Base-by-base conservation (phyloP, 2,329 filamentous ascomycete species). In the Gaeumannomyces sp. region DNA sequence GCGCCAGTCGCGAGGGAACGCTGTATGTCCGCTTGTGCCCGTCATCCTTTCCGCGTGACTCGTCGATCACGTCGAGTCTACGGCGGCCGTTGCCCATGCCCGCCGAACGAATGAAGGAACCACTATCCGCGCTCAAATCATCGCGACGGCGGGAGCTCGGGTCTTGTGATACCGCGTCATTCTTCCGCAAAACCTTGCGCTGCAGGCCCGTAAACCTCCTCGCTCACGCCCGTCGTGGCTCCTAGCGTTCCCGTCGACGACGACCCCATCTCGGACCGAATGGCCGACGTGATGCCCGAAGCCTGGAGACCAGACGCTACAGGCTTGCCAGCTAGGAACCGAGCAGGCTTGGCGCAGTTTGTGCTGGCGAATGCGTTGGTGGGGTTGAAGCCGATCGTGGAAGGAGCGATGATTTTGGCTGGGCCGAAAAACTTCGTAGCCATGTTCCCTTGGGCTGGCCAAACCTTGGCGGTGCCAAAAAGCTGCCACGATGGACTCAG, bases 221-320 rank as follows among this genome's bases (percentile, higher is more conserved):
- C 97, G 80, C 93, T 98, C 38, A 94, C 90, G 64, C 92, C 92
- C 59, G 92, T 92, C 72, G 96, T 96, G 58, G 89, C 87, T 13
- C 50, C 29, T 33, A 92, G 89, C 33, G 90, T 91, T 25, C 93
- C 93, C 62, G 93, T 92, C 29, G 94, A 96, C 1, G 95, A 99
- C 14, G 95, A 99, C 60, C 98, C 90, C 88, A 97, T 96, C 76
- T 97, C 92, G 2, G 95, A 99, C 61, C 92, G 90, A 70, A 99
- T 98, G 19, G 95, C 95, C 7, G 95, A 99, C 0, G 95, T 99
- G 66, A 97, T 85, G 68, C 96, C 96, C 0, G 93, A 97, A 22
- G 89, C 90, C 72, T 98, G 94, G 35, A 99, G 82, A 58, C 95
- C 95, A 38, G 95, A 99, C 11, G 95, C 95, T 56, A 96, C 89